Conservation (phyloP, 2,329 filamentous ascomycete genomes). For the Aspergillus hortae region DNA sequence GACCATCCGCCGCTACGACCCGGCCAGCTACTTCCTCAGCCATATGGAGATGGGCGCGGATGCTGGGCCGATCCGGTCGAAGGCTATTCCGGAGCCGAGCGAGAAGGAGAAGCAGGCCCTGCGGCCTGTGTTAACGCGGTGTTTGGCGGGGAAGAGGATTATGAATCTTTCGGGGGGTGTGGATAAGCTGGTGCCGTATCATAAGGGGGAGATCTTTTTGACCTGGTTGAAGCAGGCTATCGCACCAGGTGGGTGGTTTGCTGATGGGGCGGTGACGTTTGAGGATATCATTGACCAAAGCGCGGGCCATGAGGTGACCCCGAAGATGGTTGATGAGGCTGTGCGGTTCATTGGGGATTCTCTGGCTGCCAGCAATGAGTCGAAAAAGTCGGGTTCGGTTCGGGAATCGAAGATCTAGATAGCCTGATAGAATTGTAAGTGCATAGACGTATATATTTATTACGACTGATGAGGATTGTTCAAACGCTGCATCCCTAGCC, state of each 20-base stretch:
- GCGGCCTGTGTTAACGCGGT: conserved; percentile 40
- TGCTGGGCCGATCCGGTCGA: conserved; percentile 25
- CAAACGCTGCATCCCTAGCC: no score
- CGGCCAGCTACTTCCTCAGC: conserved; percentile 69
- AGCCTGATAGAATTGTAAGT: no score
- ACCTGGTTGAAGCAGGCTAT: conserved; percentile 51
- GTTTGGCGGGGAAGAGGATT: conserved; percentile 51
- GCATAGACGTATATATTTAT: no score
- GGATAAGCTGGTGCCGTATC: conserved; percentile 61
- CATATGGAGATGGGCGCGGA: conserved; percentile 28
- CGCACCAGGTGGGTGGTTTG: conserved; percentile 44
- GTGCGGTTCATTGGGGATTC: conserved; percentile 51
- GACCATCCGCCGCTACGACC: conserved; percentile 65
- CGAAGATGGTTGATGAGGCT: conserved; percentile 54
- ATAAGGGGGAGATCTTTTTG: conserved; percentile 54
- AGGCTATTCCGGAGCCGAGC: conserved; percentile 33
- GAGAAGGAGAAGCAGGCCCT: conserved; percentile 43
- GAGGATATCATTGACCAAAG: conserved; percentile 56
- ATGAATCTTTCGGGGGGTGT: conserved; percentile 52
- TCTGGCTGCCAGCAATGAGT: conserved; percentile 24
- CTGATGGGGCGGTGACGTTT: conserved; percentile 50
- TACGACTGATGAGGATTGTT: no score
- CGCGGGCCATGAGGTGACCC: conserved; percentile 58
- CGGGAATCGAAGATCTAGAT: conserved; percentile 34
- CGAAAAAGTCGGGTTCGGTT: conserved; percentile 25